These are phyloP conservation scores for Iberis amara DNA, from an alignment of 441 rosid species.

Conservation along the genomic window DNA sequence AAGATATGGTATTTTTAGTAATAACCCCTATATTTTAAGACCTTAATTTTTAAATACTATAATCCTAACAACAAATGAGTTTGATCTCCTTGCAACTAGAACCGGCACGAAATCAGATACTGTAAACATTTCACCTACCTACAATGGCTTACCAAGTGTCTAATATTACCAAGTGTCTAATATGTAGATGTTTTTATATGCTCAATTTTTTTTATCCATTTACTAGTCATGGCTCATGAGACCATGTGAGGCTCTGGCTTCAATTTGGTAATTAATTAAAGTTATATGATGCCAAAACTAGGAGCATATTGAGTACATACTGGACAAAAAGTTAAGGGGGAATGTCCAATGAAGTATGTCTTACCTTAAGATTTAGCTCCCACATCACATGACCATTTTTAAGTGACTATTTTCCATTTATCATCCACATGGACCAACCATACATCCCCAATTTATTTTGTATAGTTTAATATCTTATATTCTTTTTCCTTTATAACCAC, in stretches of 20 bases:
- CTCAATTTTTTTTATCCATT: conserved; percentile 25
- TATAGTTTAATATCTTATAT: conserved; percentile 9
- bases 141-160: conserved; percentile 21
- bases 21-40: too few relatives aligned
- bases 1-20: too few relatives aligned
- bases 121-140: conserved; percentile 29
- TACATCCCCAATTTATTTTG: conserved; percentile 2
- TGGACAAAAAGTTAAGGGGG: conserved; percentile 1
- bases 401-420: conserved; percentile 20
- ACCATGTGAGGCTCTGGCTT: conserved; percentile 35
- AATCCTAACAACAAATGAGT: conserved; percentile 21
- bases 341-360: conserved; percentile 31
- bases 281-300: conserved; percentile 28
- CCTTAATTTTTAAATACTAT: conserved; percentile 4
- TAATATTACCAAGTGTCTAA: conserved; percentile 21
- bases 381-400: conserved; percentile 30
- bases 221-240: conserved; percentile 27
- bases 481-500: conserved; percentile 12
- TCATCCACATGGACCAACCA: conserved; percentile 20
- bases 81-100: conserved; percentile 19
- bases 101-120: conserved; percentile 20
- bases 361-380: conserved; percentile 29
- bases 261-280: conserved; percentile 22
- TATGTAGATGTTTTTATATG: conserved; percentile 12
- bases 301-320: conserved; percentile 20